Evolutionary conservation across 768 basidiomycete genomes (phyloP), one percentile per base, ranked within the genome.

Genomic region (Leucosporidium creatinivorum): DNA sequence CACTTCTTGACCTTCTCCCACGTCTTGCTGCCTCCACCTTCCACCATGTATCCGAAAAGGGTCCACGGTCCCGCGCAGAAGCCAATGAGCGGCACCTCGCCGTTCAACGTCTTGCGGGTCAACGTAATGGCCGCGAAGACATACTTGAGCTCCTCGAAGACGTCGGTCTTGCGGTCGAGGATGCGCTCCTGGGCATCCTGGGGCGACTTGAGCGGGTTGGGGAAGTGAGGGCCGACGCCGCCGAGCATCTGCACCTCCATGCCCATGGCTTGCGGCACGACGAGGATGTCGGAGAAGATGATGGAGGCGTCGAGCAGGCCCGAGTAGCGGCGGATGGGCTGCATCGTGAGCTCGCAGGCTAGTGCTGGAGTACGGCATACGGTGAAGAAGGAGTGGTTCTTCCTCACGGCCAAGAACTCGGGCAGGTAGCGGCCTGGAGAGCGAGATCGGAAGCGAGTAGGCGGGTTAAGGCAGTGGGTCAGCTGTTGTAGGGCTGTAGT

Each of bases 11-110:
- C 85, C 78, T 93, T 93, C 69, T 89, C 87, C 73, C 90, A 85
- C 19, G 89, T 89, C 79, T 92, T 93, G 78, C 85, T 89, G 13
- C 89, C 89, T 8, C 93, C 94, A 12, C 96, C 96, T 78, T 98
- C 96, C 75, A 96, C 84, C 96, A 99, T 99, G 78, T 98, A 99
- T 26, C 87, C 85, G 80, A 99, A 93, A 61, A 98, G 84, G 5
- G 96, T 99, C 96, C 96, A 98, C 2, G 96, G 96, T 0, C 92
- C 93, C 50, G 94, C 96, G 76, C 86, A 91, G 80, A 99, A 99
- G 17, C 96, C 96, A 74, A 99, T 96, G 65, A 99, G 82, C 18
- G 96, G 94, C 19, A 98, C 93, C 76, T 89, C 84, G 26, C 94
- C 96, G 1, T 85, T 83, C 63, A 98, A 82, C 58, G 82, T 87